These are phyloP conservation scores for Neurospora sp. DNA, from an alignment of 2,329 filamentous ascomycete species.

Conservation along the genomic window DNA sequence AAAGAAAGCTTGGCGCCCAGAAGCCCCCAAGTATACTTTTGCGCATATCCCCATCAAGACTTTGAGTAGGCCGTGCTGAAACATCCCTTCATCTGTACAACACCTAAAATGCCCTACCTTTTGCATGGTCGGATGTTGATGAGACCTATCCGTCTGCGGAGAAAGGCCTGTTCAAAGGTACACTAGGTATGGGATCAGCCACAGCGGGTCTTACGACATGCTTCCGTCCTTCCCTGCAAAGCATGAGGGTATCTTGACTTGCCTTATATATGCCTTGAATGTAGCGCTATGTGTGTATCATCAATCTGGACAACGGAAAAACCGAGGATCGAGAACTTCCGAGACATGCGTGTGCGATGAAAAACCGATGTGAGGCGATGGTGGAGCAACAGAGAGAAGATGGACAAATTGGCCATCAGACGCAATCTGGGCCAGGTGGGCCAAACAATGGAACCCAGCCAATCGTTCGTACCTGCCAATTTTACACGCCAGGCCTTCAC, in stretches of 20 bases:
- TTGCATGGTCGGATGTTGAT: neutral
- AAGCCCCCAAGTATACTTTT: neutral
- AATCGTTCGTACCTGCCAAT: neutral
- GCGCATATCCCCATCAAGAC: neutral
- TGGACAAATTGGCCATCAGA: neutral
- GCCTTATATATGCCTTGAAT: neutral
- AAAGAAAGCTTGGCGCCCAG: no score
- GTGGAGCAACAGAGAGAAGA: neutral
- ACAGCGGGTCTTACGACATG: neutral
- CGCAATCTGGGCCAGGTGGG: neutral
- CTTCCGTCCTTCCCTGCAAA: neutral
- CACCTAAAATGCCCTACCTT: neutral
- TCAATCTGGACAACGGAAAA: neutral
- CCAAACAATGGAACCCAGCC: neutral
- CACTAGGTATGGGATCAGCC: neutral
- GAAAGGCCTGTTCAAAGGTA: neutral
- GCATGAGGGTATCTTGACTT: neutral
- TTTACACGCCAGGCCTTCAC: neutral
- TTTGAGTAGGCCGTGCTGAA: neutral
- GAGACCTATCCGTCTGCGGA: neutral
- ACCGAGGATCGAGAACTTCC: no score
- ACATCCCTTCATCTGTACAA: neutral
- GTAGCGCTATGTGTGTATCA: neutral
- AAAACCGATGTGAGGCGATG: neutral
- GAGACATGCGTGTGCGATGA: neutral